Evolutionary conservation across 371 early-diverging fungal species (phyloP), one percentile per base, ranked within the genome.

Genomic region (Lichtheimia corymbifera): DNA sequence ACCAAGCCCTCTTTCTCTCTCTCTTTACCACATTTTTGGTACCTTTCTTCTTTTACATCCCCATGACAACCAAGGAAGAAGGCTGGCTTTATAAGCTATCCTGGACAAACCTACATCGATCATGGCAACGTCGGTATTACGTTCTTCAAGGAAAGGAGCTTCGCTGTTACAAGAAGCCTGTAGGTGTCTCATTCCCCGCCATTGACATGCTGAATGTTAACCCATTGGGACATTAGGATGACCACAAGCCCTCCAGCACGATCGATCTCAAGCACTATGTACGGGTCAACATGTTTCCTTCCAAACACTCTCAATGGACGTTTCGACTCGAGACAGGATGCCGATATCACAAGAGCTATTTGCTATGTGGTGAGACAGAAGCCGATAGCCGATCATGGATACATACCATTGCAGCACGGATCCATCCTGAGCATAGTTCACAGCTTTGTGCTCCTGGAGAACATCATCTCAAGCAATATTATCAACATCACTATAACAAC

Each of bases 51-150:
- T 15, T 47, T 5, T 18, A 22, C 18, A 15, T 11, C 4, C 2
- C 47, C n/a, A n/a, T 47, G 47, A 17, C 47, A 47, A n/a, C 47
- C 15, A 47, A 5, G 11, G 47, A n/a, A 47, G 22, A 47, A 53
- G 68, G 68, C 24, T 68, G 68, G 68, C 59, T 68, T 12, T 58
- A 58, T 49, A 63, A 64, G 18, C 43, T 58, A 15, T 59, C 51
- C 30, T 59, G 62, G 57, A 18, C 52, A 9, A 59, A 25, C 30
- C 28, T 68, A 27, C 52, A 50, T 43, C 55, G 55, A 2, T 44
- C 66, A 6, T 64, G 70, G 64, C 63, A 58, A n/a, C 50, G 52
- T 27, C 63, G 70, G 24, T 66, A 58, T 50, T 70, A 57, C 42
- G 63, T 66, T 17, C 54, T 70, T 2, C 14, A 28, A 14, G 66